These are phyloP conservation scores for Populus tremula DNA, from an alignment of 345 rosid species.

Conservation along the genomic window DNA sequence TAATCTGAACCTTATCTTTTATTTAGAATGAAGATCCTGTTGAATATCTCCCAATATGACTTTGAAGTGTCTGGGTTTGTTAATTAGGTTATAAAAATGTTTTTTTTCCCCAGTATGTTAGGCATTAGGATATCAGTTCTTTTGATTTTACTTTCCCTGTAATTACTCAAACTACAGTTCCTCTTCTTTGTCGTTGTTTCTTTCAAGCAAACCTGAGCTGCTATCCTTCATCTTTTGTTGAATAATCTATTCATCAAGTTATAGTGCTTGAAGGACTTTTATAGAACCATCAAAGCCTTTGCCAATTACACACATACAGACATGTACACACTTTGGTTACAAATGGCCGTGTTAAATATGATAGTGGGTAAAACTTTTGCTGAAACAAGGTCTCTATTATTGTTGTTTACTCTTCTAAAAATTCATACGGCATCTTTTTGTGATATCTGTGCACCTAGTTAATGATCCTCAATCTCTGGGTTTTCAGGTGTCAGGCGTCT, in stretches of 20 bases:
- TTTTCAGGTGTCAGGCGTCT: slow-evolving; percentile 36
- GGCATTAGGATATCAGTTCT: background rate
- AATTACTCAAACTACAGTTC: background rate
- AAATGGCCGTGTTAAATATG: background rate
- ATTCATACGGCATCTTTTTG: background rate
- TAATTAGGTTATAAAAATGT: background rate
- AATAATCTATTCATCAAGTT: background rate
- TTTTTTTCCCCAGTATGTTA: background rate
- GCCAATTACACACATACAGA: background rate
- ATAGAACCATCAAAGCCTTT: background rate
- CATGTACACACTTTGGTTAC: background rate
- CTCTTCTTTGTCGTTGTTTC: background rate
- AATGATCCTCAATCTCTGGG: background rate
- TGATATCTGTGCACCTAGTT: background rate
- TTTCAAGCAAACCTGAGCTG: background rate
- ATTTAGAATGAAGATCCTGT: background rate
- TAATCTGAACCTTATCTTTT: background rate
- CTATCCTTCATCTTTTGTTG: background rate
- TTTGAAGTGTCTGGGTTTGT: background rate
- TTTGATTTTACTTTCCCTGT: background rate
- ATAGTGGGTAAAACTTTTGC: background rate
- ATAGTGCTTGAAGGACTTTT: background rate
- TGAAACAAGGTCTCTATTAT: background rate
- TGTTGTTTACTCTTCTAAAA: background rate
- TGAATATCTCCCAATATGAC: background rate